Evolutionary conservation across 140 eudicot species (phyloP), one percentile per base, ranked within the genome.

Genomic region (Oenanthe javanica): DNA sequence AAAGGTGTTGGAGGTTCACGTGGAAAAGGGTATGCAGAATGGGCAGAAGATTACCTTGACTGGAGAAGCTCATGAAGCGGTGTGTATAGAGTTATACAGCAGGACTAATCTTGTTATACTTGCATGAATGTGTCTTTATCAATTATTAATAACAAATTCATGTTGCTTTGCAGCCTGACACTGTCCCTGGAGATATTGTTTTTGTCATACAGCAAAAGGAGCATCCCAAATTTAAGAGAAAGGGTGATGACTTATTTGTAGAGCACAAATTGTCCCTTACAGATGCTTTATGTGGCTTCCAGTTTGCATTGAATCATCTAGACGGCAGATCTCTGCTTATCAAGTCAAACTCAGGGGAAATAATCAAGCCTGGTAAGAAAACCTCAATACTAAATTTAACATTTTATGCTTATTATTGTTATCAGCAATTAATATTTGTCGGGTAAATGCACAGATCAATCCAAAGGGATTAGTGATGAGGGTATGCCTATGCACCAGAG

Each of bases 401-500:
- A 38, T 38, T 72, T 11, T 7, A 42, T 40, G 31, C 31, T 43
- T 1, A 72, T 72, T 11, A 43, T 1, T 43, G 31, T 72, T 43
- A 15, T 72, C 5, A 10, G 52, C 19, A 72, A 72, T 19, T 16
- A 16, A 43, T 21, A 6, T 1, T 6, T 72, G 12, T 40, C 14
- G n/a, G 1, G 0, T 16, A 76, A 23, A 55, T 72, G 18, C 76
- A 31, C 85, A 86, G 96, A 87, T 80, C 91, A 89, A 80, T 90
- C 47, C 82, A 90, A 90, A 85, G 91, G 86, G 15, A 88, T 90
- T 25, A 85, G 87, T 27, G 96, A 90, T 48, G 96, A 90, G 82
- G 96, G 91, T 14, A 90, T 90, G 96, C 91, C 90, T 0, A 81
- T 85, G 82, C 83, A 88, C 79, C 90, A 87, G 81, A 88, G 92